phyloP scores from a whole-genome alignment of 2,329 filamentous ascomycete species.

The Fusarium nematophilum region DNA sequence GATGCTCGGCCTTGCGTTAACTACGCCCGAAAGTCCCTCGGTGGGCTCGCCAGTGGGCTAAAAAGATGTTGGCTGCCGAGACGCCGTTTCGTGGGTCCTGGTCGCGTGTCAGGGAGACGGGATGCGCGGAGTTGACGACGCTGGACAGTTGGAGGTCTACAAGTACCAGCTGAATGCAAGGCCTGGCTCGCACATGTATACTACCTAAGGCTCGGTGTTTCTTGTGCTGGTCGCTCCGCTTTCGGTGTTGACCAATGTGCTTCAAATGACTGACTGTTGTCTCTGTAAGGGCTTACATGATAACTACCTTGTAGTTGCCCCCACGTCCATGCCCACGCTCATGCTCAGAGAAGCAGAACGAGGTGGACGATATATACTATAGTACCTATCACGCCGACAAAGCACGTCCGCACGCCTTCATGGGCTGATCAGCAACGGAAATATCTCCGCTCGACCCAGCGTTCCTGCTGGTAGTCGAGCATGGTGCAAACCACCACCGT shows the following conservation, averaged over 20 bases:
- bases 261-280: not conserved
- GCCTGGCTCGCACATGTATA: not conserved
- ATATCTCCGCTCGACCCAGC: slow-evolving; percentile 92
- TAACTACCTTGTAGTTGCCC: not conserved
- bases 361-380: slow-evolving; percentile 19
- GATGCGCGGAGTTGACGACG: slow-evolving; percentile 10
- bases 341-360: not conserved
- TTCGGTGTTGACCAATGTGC: slow-evolving; percentile 13
- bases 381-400: not conserved
- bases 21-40: slow-evolving; percentile 21
- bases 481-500: slow-evolving; percentile 87
- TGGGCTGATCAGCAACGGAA: slow-evolving; percentile 75
- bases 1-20: slow-evolving; percentile 13
- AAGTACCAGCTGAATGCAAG: not conserved
- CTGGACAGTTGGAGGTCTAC: slow-evolving; percentile 3
- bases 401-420: not conserved
- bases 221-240: not conserved
- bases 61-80: slow-evolving; percentile 21
- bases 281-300: slow-evolving; percentile 3
- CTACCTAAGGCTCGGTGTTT: slow-evolving; percentile 5
- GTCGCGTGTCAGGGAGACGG: slow-evolving; percentile 13
- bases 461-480: slow-evolving; percentile 82
- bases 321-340: not conserved
- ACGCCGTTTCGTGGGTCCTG: slow-evolving; percentile 21
- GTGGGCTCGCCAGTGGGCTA: slow-evolving; percentile 13